Conservation (phyloP, 2,329 filamentous ascomycete genomes). For the Madurella fahalii region DNA sequence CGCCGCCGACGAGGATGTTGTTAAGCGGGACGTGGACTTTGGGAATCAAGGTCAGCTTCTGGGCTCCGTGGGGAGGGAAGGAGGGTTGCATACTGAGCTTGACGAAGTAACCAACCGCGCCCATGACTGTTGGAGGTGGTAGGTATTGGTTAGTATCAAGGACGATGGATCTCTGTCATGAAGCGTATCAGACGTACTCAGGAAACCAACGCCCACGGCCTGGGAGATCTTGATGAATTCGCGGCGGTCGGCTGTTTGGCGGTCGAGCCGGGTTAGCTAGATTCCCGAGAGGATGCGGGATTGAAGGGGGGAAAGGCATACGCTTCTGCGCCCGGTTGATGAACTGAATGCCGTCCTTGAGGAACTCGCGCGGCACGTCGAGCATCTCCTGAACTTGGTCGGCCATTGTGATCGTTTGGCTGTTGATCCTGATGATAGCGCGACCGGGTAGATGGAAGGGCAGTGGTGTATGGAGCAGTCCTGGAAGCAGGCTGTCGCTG, state of each 20-base stretch:
- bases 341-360: conserved; percentile 60
- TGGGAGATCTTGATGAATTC: conserved; percentile 51
- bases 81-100: conserved; percentile 53
- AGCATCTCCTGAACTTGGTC: conserved; percentile 68
- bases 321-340: conserved; percentile 61
- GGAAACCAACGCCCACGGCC: conserved; percentile 65
- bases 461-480: neutral
- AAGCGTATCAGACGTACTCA: conserved; percentile 33
- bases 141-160: conserved; percentile 6
- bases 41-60: conserved; percentile 1
- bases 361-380: conserved; percentile 64
- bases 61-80: neutral
- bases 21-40: conserved; percentile 66
- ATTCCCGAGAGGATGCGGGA: too few relatives aligned
- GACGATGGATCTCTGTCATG: neutral
- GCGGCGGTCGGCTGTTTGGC: conserved; percentile 25
- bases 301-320: conserved; percentile 31
- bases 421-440: neutral
- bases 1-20: conserved; percentile 65
- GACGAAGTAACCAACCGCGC: conserved; percentile 65
- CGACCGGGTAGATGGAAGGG: neutral
- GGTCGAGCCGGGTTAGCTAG: too few relatives aligned
- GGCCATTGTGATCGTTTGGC: conserved; percentile 46
- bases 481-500: too few relatives aligned
- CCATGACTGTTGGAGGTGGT: conserved; percentile 47